Conservation (phyloP, 495 filamentous ascomycete genomes). For the Lophiotrema nucula region DNA sequence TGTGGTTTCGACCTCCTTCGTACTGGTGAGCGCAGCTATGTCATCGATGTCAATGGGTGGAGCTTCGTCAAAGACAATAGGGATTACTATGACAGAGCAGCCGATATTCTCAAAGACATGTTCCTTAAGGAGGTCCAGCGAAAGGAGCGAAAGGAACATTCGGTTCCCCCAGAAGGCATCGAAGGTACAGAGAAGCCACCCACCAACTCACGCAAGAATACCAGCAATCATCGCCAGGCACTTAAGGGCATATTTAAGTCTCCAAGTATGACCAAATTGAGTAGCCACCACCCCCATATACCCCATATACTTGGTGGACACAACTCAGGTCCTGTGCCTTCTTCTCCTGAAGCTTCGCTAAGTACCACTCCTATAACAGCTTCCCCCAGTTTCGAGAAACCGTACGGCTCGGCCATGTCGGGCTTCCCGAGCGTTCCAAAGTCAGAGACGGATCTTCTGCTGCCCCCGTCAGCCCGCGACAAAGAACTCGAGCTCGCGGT, state of each 20-base stretch:
- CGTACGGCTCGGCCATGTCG: constrained; percentile 19
- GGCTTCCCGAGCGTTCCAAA: constrained; percentile 15
- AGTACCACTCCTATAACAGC: constrained; percentile 50
- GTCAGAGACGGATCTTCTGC: constrained; percentile 25
- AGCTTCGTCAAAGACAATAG: constrained; percentile 99
- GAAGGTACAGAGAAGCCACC: constrained; percentile 23
- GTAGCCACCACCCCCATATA: constrained; percentile 46
- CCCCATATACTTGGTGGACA: constrained; percentile 11
- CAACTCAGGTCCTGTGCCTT: constrained; percentile 27
- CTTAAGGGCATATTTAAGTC: constrained; percentile 57
- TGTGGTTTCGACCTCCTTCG: constrained; percentile 96
- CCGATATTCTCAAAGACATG: constrained; percentile 78
- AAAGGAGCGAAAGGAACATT: constrained; percentile 46
- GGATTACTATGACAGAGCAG: constrained; percentile 92
- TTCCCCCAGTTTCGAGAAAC: constrained; percentile 49
- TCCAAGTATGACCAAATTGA: constrained; percentile 63
- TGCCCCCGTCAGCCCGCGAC: constrained; percentile 15
- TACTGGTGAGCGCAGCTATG: constrained; percentile 83
- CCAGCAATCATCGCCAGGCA: constrained; percentile 42
- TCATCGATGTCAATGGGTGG: constrained; percentile 99
- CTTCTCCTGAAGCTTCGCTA: constrained; percentile 47
- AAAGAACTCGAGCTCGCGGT: not conserved
- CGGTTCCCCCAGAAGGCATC: constrained; percentile 16
- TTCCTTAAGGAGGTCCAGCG: constrained; percentile 75
- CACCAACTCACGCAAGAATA: constrained; percentile 42